Base-by-base conservation (phyloP, 2,329 filamentous ascomycete species). In the Scedosporium apiospermum region DNA sequence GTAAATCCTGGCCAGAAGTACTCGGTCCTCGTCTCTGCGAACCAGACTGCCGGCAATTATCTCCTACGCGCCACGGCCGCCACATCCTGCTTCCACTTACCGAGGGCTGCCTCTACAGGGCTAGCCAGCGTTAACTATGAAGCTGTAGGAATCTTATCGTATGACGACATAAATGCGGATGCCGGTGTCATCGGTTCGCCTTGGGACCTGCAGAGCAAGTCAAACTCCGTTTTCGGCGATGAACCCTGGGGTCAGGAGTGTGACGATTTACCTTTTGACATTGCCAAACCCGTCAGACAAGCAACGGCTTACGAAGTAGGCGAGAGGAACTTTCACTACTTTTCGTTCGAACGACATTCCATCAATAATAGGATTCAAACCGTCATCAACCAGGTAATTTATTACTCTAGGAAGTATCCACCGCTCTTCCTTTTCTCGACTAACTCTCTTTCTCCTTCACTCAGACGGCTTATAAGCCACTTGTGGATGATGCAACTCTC, bases 1-100 rank as follows among this genome's bases (percentile, higher is more conserved):
- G 64, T 77, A 51, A 75, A 76, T 60, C 68, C 75, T 0, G 76
- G 74, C 1, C 76, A 78, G 66, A 71, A 76, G 4, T 75, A 70
- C 49, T 74, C 71, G 5, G 72, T 77, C 6, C 61, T 76, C n/a
- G 41, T 77, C 16, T 65, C 62, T 12, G 70, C 75, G 9, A 67
- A 73, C 61, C 66, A 69, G 41, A 63, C 65, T 3, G 9, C 62
- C 27, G 66, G 63, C 53, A 65, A 62, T 30, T 69, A 68, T 27
- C 62, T 63, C 5, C 67, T 68, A 30, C 67, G 67, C 7, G 63
- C 67, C 18, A 63, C 46, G 3, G 64, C 59, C 4, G 64, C 64
- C 10, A 64, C 34, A 1, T 21, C 41, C 4, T 65, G 64, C 59
- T 55, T 55, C 14, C 51, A 55, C 51, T 27, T 55, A 14, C 18